Evolutionary conservation across 768 basidiomycete species (phyloP).

Genomic region (Tephrocybe sp.): DNA sequence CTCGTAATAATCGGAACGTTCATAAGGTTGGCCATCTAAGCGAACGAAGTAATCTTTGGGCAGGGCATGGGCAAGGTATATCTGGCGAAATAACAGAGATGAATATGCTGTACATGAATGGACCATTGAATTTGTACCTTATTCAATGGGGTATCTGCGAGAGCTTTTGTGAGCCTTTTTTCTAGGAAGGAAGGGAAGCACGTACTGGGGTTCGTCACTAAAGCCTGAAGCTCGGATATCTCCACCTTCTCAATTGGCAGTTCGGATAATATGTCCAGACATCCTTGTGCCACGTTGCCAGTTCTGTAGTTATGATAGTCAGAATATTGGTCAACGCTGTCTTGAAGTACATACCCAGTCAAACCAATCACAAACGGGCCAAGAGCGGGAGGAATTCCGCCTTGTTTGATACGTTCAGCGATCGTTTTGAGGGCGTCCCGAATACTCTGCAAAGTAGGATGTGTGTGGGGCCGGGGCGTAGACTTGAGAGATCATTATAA

Average conservation of each 20-base stretch:
- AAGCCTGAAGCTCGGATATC: conserved; percentile 46
- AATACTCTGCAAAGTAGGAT: conserved; percentile 52
- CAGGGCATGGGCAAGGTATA: conserved; percentile 73
- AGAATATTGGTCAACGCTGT: not conserved
- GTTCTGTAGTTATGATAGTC: conserved; percentile 37
- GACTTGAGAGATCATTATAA: conserved; percentile 38
- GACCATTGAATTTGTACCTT: conserved; percentile 57
- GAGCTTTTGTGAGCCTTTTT: not conserved
- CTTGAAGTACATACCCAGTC: conserved; percentile 60
- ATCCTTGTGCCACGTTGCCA: conserved; percentile 82
- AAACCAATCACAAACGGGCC: conserved; percentile 82
- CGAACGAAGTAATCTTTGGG: conserved; percentile 68
- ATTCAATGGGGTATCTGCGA: conserved; percentile 51
- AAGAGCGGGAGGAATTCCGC: conserved; percentile 58
- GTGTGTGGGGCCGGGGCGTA: conserved; percentile 78
- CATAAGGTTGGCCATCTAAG: conserved; percentile 54
- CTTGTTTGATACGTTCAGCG: conserved; percentile 49
- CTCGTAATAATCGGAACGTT: conserved; percentile 70
- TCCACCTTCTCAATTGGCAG: conserved; percentile 61
- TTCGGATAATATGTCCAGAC: conserved; percentile 66
- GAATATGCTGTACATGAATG: no score
- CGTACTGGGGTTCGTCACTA: conserved; percentile 10
- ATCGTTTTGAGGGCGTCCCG: conserved; percentile 53
- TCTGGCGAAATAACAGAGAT: conserved; percentile 40
- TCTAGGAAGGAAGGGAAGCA: not conserved